Base-by-base conservation (phyloP, 202 grass and related monocot genomes). In the Tripidium arundinaceum region DNA sequence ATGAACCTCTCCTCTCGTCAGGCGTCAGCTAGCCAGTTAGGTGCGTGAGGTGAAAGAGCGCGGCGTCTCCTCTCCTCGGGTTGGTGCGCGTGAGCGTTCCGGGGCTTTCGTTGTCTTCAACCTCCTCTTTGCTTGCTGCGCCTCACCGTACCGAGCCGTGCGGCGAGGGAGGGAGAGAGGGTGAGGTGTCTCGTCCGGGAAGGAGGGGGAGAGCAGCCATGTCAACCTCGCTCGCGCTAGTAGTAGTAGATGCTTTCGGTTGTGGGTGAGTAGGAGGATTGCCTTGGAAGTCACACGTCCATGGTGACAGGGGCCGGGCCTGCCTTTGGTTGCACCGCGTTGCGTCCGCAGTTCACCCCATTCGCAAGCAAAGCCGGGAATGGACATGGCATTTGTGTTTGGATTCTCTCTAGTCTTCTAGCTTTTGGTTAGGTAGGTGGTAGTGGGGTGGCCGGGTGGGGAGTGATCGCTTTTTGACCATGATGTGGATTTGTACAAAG, bases 301-400 rank as follows among this genome's bases (percentile, higher is more conserved):
- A 73, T 46, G 62, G 31, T 14, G 85, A 70, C 72, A 37, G 11
- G 85, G 60, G 68, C 25, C 34, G n/a, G 37, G 18, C 19, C 9
- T 19, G 63, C 16, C n/a, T 31, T 26, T 72, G 26, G 14, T 7
- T 50, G 69, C 65, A 24, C 24, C 11, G 58, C 57, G 62, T 65
- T 76, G 87, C 87, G 76, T 7, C 11, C 2, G 58, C 49, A 67
- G 76, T 87, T 79, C 76, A 82, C 86, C 86, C 80, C 26, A 37
- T 75, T 86, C 90, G 81, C 79, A 98, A 98, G 94, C 86, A 94
- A 98, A 91, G 82, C 70, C 74, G 65, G 59, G 59, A 47, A 40
- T 24, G 72, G 82, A 72, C 62, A 28, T 40, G 28, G 74, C 49
- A 50, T 76, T 70, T 78, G 88, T 68, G 62, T 86, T 77, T 71